Evolutionary conservation across 371 early-diverging fungal genomes (phyloP).

Genomic region (Mycotypha africana): DNA sequence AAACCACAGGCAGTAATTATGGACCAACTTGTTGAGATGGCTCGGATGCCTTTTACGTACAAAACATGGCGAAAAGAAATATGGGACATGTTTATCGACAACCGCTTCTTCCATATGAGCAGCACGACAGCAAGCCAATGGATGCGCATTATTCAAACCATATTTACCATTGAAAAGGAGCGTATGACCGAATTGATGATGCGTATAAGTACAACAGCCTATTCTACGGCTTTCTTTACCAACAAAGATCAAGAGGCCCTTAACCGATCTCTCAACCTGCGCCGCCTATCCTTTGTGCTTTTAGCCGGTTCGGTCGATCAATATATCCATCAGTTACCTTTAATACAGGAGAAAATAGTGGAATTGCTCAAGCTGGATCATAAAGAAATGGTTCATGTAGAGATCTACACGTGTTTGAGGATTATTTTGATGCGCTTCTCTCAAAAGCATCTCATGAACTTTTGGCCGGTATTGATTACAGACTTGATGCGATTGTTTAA

Average conservation of each 20-base stretch:
- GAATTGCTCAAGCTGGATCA: conserved; percentile 74
- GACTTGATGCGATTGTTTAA: conserved; percentile 71
- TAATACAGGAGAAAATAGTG: conserved; percentile 85
- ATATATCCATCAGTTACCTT: conserved; percentile 73
- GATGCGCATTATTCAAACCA: conserved; percentile 60
- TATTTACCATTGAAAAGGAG: conserved; percentile 70
- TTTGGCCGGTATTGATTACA: conserved; percentile 88
- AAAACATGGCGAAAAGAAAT: conserved; percentile 76
- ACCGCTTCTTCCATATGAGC: conserved; percentile 67
- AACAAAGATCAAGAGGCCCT: conserved; percentile 77
- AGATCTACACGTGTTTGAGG: conserved; percentile 80
- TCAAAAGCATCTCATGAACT: conserved; percentile 72
- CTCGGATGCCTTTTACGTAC: conserved; percentile 60
- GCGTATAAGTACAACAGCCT: conserved; percentile 63
- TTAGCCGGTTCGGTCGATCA: conserved; percentile 76
- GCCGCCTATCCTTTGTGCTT: conserved; percentile 75
- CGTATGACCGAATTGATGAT: conserved; percentile 64
- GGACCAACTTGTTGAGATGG: conserved; percentile 51
- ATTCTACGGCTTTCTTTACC: conserved; percentile 72
- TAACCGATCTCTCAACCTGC: conserved; percentile 61
- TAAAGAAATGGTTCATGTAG: conserved; percentile 68
- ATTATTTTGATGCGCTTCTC: conserved; percentile 78
- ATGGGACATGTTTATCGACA: conserved; percentile 76
- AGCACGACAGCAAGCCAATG: conserved; percentile 51
- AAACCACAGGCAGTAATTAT: conserved; percentile 31